Conservation (phyloP, 768 basidiomycete species). For the Rhodotorula kratochvilovae region DNA sequence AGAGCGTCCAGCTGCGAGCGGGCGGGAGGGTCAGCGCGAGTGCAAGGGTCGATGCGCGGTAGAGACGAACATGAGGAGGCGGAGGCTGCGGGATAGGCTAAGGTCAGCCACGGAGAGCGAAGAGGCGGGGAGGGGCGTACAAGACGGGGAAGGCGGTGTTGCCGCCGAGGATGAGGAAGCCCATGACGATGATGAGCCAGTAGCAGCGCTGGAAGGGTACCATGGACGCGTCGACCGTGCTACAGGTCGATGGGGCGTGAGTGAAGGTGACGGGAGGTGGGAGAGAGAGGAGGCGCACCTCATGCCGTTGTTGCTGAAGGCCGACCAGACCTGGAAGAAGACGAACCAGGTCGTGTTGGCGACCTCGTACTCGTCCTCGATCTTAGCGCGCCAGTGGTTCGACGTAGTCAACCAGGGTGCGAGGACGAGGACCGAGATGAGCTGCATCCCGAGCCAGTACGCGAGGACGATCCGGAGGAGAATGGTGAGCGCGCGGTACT, state of each 20-base stretch:
- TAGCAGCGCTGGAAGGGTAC: slow-evolving; percentile 66
- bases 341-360: slow-evolving; percentile 51
- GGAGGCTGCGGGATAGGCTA: slow-evolving; percentile 55
- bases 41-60: accelerated
- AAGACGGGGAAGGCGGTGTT: slow-evolving; percentile 68
- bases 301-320: slow-evolving; percentile 70
- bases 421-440: slow-evolving; percentile 66
- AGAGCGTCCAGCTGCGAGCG: slow-evolving; percentile 63
- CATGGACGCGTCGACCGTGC: slow-evolving; percentile 70
- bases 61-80: slow-evolving; percentile 67
- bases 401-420: slow-evolving; percentile 72
- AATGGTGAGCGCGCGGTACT: slow-evolving; percentile 58
- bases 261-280: too few relatives aligned
- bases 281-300: not conserved
- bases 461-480: slow-evolving; percentile 40
- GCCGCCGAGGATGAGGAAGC: slow-evolving; percentile 73
- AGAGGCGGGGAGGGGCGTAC: slow-evolving; percentile 54
- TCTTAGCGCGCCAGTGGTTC: not conserved
- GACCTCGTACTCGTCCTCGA: slow-evolving; percentile 32
- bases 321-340: slow-evolving; percentile 36
- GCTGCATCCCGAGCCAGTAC: slow-evolving; percentile 69
- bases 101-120: slow-evolving; percentile 1
- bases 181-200: slow-evolving; percentile 58
- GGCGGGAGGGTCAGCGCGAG: not conserved
- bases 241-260: not conserved